Evolutionary conservation across 805 yeast species (phyloP).

Genomic region (Sugiyamaella valdiviana): DNA sequence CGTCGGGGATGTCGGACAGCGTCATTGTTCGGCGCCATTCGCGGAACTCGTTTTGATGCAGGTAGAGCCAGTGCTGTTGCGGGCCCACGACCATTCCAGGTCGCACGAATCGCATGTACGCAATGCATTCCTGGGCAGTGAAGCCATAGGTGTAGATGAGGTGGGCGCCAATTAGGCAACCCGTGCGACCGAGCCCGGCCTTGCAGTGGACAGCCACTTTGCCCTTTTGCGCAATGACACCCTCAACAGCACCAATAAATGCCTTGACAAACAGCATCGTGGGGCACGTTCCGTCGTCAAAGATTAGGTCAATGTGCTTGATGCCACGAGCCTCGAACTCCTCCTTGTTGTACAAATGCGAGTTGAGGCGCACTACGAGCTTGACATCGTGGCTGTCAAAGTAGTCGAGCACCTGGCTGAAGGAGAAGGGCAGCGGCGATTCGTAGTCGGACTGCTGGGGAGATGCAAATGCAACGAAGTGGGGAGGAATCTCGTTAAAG

Average conservation of each 20-base stretch:
- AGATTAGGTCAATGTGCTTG: conserved; percentile 89
- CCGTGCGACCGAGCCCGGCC: conserved; percentile 97
- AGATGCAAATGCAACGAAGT: conserved; percentile 95
- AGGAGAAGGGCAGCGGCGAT: conserved; percentile 32
- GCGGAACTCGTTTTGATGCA: conserved; percentile 92
- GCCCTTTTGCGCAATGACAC: conserved; percentile 77
- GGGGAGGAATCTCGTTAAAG: conserved; percentile 83
- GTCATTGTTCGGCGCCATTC: conserved; percentile 95
- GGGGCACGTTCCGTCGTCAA: conserved; percentile 98
- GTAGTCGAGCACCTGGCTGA: conserved; percentile 71
- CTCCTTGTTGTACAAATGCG: conserved; percentile 77
- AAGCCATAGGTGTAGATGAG: conserved; percentile 93
- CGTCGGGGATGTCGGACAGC: conserved; percentile 55
- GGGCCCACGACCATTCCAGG: conserved; percentile 99
- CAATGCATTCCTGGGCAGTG: conserved; percentile 95
- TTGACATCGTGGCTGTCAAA: conserved; percentile 70
- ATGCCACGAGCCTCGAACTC: conserved; percentile 81
- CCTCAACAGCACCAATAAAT: conserved; percentile 92
- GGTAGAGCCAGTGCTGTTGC: conserved; percentile 96
- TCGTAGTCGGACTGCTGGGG: conserved; percentile 49
- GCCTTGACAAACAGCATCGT: conserved; percentile 87
- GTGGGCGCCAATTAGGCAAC: conserved; percentile 96
- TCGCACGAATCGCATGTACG: conserved; percentile 89
- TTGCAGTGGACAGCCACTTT: conserved; percentile 98
- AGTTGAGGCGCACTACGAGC: conserved; percentile 85